Conservation (phyloP, 768 basidiomycete genomes). For the Polyporus arcularius region DNA sequence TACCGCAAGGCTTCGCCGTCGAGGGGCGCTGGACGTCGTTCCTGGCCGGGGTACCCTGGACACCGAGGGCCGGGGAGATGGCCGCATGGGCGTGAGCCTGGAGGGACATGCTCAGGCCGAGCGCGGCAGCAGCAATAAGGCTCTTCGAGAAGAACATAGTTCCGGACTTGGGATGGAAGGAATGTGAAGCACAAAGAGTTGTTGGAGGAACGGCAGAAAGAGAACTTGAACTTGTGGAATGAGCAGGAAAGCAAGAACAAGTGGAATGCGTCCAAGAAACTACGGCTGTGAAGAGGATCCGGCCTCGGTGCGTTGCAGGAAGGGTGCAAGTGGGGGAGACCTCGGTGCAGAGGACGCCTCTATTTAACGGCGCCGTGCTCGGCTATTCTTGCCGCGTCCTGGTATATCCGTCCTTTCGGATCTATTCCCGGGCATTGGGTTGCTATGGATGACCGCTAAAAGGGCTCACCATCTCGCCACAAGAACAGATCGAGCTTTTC, state of each 20-base stretch:
- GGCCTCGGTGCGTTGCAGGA: constrained; percentile 21
- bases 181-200: not conserved
- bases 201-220: not conserved
- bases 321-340: constrained; percentile 3
- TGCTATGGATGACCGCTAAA: not conserved
- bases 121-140: constrained; percentile 28
- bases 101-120: constrained; percentile 37
- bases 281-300: constrained; percentile 22
- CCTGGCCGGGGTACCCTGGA: constrained; percentile 26
- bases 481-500: not conserved
- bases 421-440: not conserved
- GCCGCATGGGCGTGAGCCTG: constrained; percentile 44
- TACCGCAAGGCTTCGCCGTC: constrained; percentile 42
- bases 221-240: not conserved
- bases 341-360: not conserved
- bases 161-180: not conserved
- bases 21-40: constrained; percentile 33
- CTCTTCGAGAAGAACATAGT: constrained; percentile 29
- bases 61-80: constrained; percentile 44
- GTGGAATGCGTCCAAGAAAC: constrained; percentile 9
- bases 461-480: not conserved
- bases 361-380: not conserved
- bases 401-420: not conserved
- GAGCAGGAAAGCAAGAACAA: not conserved
- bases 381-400: not conserved